phyloP scores from a whole-genome alignment of 768 basidiomycete genomes.

The Amanita pallidorosea region DNA sequence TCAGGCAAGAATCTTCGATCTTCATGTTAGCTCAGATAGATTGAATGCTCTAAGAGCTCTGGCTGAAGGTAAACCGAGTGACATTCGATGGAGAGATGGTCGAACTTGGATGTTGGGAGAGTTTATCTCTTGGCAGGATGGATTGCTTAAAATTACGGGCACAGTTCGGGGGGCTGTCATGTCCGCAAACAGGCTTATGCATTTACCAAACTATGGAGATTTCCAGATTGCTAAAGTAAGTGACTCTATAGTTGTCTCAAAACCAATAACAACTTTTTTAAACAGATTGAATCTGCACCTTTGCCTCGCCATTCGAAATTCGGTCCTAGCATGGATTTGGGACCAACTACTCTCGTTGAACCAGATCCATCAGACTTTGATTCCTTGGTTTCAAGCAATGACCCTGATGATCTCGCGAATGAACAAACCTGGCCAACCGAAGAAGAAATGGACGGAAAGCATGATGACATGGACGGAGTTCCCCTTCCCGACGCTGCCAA shows the following conservation, averaged over 20 bases:
- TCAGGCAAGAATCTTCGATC: constrained; percentile 67
- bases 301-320: constrained; percentile 25
- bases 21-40: constrained; percentile 51
- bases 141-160: constrained; percentile 68
- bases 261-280: not conserved
- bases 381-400: constrained; percentile 78
- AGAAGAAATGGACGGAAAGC: constrained; percentile 68
- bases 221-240: constrained; percentile 73
- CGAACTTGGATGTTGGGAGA: constrained; percentile 68
- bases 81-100: constrained; percentile 76
- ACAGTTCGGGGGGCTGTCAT: constrained; percentile 71
- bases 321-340: constrained; percentile 52
- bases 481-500: constrained; percentile 50
- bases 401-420: constrained; percentile 81
- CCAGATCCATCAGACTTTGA: constrained; percentile 60
- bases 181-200: constrained; percentile 77
- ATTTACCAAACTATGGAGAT: constrained; percentile 83
- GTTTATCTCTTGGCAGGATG: constrained; percentile 46
- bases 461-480: constrained; percentile 16
- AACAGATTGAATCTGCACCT: constrained; percentile 64
- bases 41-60: constrained; percentile 66
- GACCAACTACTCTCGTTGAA: constrained; percentile 54
- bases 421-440: constrained; percentile 99
- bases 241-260: constrained; percentile 1
- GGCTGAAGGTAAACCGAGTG: constrained; percentile 75